Base-by-base conservation (phyloP, 2,329 filamentous ascomycete species). In the Diaporthe nobilis region DNA sequence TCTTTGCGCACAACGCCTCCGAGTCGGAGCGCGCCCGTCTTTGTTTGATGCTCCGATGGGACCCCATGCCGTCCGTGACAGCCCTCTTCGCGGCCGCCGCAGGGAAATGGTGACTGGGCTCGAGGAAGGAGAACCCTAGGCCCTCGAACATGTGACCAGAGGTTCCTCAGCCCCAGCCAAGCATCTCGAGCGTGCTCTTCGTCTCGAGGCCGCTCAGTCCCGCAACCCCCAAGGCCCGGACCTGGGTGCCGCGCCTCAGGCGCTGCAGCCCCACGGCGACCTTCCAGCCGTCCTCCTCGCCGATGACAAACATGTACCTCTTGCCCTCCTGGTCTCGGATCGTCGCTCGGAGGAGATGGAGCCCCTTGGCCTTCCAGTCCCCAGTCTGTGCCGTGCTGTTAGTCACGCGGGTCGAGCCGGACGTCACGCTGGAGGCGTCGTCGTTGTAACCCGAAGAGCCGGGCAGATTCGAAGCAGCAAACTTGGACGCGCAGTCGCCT, bases 261-360 rank as follows among this genome's bases (percentile, higher is more conserved):
- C 89, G 87, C 81, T 92, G 90, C 79, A 94, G 81, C 2, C 90
- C 92, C 49, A 90, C 85, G 1, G 90, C 87, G 34, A 94, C 85
- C 87, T 94, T 94, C 92, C 92, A 94, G 39, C 88, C 88, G 82
- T 94, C 92, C 77, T 91, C 88, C 80, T 93, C 91, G 55, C 87
- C 86, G 47, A 94, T 84, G 13, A 94, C 87, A 80, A 94, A 93
- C 49, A 94, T 82, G 80, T 90, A 93, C 49, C 91, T 87, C 84
- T 92, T 92, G 58, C 90, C 91, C 76, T 93, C 92, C 78, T 92
- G 90, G 80, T 94, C 92, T 73, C 91, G 86, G 75, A 93, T 87
- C 20, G 89, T 92, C 31, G 91, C 92, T 70, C 92, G 88, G 74
- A 94, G 83, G 13, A 94, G 82, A 81, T 94, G 92, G 71, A 92